These are phyloP conservation scores for Trichoderma koningii DNA, from an alignment of 2,329 filamentous ascomycete species.

Conservation along the genomic window DNA sequence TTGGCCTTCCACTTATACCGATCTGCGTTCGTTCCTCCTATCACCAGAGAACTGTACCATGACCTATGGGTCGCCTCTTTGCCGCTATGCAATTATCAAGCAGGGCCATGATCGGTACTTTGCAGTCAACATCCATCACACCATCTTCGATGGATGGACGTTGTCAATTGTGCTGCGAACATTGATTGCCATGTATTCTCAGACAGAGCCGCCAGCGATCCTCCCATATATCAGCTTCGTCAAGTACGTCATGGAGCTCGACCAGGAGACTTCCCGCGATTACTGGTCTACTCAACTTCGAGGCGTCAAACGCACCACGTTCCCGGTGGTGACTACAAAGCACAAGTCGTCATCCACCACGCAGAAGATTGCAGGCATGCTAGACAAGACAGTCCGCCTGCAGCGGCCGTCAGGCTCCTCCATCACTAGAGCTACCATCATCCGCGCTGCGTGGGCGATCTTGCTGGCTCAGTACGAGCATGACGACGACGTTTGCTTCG, in stretches of 20 bases:
- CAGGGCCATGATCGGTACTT: not conserved
- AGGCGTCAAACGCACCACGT: conserved; percentile 15
- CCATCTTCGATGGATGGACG: conserved; percentile 14
- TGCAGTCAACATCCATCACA: conserved; percentile 10
- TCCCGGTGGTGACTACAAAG: not conserved
- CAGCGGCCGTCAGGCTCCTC: not conserved
- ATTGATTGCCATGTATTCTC: not conserved
- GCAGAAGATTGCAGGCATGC: not conserved
- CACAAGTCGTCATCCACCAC: not conserved
- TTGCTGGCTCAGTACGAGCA: conserved; percentile 41
- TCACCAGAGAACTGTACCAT: not conserved
- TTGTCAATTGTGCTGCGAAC: not conserved
- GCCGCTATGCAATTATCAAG: not conserved
- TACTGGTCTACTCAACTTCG: conserved; percentile 30
- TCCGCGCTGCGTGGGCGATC: conserved; percentile 20
- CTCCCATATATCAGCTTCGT: not conserved
- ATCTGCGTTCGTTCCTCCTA: not conserved
- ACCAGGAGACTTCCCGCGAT: not conserved
- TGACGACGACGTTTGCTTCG: conserved; percentile 33
- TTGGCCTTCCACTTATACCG: not conserved
- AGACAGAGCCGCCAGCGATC: not conserved
- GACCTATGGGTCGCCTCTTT: conserved; percentile 17
- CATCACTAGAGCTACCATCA: conserved; percentile 19
- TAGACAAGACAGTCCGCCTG: not conserved
- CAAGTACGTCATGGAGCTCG: conserved; percentile 13